Evolutionary conservation across 345 rosid species (phyloP).

Genomic region (Streptanthus diversifolius): DNA sequence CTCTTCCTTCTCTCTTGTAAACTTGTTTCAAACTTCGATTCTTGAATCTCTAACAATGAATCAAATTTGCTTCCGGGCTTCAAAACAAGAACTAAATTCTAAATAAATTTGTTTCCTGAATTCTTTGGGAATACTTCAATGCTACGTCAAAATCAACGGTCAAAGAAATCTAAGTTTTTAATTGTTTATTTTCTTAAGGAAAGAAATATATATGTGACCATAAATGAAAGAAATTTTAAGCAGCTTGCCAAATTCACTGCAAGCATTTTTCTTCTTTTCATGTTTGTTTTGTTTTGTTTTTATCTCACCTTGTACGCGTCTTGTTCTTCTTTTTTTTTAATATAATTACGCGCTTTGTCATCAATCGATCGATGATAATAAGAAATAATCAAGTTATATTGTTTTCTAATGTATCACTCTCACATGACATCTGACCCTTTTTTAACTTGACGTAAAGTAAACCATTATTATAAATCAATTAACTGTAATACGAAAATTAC

Average conservation of each 20-base stretch:
- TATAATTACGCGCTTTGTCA: slow-evolving; percentile 5
- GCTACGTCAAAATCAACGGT: slow-evolving; percentile 35
- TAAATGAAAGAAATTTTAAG: background rate
- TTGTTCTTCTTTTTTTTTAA: background rate
- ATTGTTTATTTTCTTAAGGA: background rate
- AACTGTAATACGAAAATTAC: background rate
- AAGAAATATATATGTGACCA: background rate
- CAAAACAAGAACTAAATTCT: background rate
- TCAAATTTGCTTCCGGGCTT: background rate
- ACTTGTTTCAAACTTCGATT: slow-evolving; percentile 12
- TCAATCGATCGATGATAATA: background rate
- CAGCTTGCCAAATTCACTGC: background rate
- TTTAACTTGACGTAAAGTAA: slow-evolving; percentile 6
- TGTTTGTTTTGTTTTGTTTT: background rate
- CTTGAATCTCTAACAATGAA: slow-evolving; percentile 11
- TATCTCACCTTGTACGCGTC: slow-evolving; percentile 16
- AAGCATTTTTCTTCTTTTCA: background rate
- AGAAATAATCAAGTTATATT: background rate
- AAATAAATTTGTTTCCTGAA: background rate
- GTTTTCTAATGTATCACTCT: background rate
- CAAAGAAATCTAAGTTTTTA: slow-evolving; percentile 25
- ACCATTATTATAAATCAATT: background rate
- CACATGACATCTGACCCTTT: background rate
- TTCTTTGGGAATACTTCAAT: slow-evolving; percentile 19
- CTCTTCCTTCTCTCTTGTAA: background rate